Base-by-base conservation (phyloP, 1,284 basidiomycete genomes). In the Amylostereum chailletii region DNA sequence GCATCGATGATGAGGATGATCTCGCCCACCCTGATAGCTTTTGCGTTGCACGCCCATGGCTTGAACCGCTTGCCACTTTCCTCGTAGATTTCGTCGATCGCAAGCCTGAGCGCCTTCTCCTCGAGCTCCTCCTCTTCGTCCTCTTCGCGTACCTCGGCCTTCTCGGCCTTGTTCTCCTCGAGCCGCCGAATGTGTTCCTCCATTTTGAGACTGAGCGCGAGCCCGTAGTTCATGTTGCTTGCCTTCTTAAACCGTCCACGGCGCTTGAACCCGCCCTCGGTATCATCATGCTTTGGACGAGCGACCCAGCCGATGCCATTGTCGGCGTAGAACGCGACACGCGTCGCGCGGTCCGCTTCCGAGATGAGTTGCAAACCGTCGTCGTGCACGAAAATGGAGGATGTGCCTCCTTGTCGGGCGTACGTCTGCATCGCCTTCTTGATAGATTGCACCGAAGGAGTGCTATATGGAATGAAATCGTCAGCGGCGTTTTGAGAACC, bases 371-470 rank as follows among this genome's bases (percentile, higher is more conserved):
- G 68, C 45, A 70, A 46, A 10, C 90, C 90, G 61, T 90, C 86
- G 53, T 90, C 87, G 57, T 87, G 83, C 19, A 91, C 70, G 50
- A 90, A 74, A 58, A 91, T 88, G 26, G 77, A 67, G 3, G 83
- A 87, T 0, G 84, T 84, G 7, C 88, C 88, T 26, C 87, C 88
- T 59, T 90, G 87, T 1, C 86, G 74, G 26, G 88, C 86, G 60
- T 90, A 90, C 1, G 86, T 90, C 60, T 86, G 86, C 81, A 92
- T 91, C 0, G 89, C 90, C 62, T 81, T 82, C 68, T 93, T 90
- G 53, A 93, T 66, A 0, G 85, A 90, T 55, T 79, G 77, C 39
- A 93, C 80, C 1, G 90, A 91, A 1, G 86, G 89, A 4, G 76
- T 62, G 49, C 83, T 85, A 34, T 45, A 41, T 26, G 27, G 10